Base-by-base conservation (phyloP, 2,329 filamentous ascomycete species). In the Hymenoscyphus fraxineus region DNA sequence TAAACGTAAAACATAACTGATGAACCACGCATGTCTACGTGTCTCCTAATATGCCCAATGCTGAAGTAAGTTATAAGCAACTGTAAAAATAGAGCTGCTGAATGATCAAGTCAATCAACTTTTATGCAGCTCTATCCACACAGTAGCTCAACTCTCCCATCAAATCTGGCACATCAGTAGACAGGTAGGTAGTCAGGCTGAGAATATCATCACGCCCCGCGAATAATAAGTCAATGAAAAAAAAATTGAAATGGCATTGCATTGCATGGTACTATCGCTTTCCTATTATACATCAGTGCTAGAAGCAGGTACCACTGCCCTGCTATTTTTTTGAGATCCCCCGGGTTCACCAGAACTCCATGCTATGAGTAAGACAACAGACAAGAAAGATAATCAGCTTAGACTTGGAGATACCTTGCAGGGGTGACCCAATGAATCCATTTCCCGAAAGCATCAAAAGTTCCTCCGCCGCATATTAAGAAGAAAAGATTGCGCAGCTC, bases 331-430 rank as follows among this genome's bases (percentile, higher is more conserved):
- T 38, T 19, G 31, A 32, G 39, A 58, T 44, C 10, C 31, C 56
- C 10, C 56, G 57, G 51, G 61, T 35, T 31, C 44, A 56, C 65
- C 60, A 9, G 39, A 67, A 68, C 68, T 66, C 66, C 68, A 63
- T 61, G 62, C 65, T 64, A 41, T 59, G 55, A 58, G 27, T 62
- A 22, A 61, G 54, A 32, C 32, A 32, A 47, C 15, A 32, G 27
- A 60, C 44, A 35, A 54, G 22, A 47, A 54, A 38, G 41, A 39
- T 47, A 51, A 60, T n/a, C 51, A 51, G 16, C 59, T 54, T 22
- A 7, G 44, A 51, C 41, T 54, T 51, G 19, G 44, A 51, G 44
- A 27, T 51, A 51, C 44, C 44, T 51, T 27, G 19, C n/a, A 27
- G 44, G 19, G 44, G 19, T 10, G n/a, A 51, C 35, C 22, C n/a